A percentile compares a stretch with the other conserved stretches of the same genome.
Conservation (phyloP, 2,329 filamentous ascomycete species). For the Verruconis gallopava region DNA sequence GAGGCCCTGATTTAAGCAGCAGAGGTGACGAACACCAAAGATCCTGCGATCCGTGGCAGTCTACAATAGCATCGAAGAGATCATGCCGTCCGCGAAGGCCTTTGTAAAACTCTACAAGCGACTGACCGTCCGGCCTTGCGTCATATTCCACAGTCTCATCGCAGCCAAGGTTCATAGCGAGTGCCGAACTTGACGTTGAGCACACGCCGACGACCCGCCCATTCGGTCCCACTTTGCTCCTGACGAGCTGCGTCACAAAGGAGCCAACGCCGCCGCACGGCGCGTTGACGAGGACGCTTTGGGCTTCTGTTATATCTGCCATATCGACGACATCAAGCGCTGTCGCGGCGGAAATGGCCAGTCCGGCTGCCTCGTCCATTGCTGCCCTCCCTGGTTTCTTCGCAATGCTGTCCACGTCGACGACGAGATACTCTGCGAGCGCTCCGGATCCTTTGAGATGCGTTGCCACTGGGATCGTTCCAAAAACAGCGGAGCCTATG, state of each 20-base stretch:
- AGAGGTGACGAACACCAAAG: neutral
- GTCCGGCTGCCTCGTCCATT: neutral
- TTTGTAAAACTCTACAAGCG: neutral
- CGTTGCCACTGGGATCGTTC: neutral
- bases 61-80: neutral
- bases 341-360: neutral
- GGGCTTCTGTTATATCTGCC: neutral
- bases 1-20: neutral
- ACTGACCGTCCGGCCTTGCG: neutral
- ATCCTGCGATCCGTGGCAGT: neutral
- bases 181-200: neutral
- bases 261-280: neutral
- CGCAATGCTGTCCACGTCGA: neutral
- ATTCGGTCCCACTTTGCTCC: neutral
- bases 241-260: neutral
- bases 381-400: neutral
- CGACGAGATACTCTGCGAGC: neutral
- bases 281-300: neutral
- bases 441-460: neutral
- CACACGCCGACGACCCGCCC: neutral
- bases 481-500: neutral
- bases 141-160: neutral
- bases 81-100: too few relatives aligned
- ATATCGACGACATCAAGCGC: neutral
- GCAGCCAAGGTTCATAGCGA: neutral